phyloP scores from a whole-genome alignment of 2,329 filamentous ascomycete genomes.

The Verticillium zaregamsianum region DNA sequence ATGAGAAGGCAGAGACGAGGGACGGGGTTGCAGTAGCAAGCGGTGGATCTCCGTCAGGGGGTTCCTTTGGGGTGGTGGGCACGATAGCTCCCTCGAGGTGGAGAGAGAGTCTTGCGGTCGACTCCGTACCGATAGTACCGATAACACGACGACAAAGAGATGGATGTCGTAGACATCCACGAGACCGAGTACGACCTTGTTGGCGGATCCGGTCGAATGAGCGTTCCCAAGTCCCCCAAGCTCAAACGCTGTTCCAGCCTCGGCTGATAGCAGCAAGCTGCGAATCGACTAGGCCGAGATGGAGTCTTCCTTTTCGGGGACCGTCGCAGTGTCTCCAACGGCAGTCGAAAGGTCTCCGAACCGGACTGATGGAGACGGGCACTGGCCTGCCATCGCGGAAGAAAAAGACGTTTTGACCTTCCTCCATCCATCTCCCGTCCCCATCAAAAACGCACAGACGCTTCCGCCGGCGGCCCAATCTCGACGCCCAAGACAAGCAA shows the following conservation, averaged over 20 bases:
- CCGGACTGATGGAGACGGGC: not conserved
- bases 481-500: not conserved
- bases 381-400: not conserved
- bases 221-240: too few species aligned
- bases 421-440: not conserved
- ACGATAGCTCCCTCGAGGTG: not conserved
- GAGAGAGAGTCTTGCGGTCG: not conserved
- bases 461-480: not conserved
- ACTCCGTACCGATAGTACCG: not conserved
- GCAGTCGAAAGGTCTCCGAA: not conserved
- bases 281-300: too few species aligned
- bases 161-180: not conserved
- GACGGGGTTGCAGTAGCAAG: not conserved
- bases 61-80: not conserved
- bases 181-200: not conserved
- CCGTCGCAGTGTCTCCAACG: not conserved
- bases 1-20: not conserved
- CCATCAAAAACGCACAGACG: not conserved
- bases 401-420: not conserved
- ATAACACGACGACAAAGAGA: not conserved
- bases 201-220: too few species aligned
- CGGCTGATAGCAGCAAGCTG: too few species aligned
- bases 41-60: not conserved
- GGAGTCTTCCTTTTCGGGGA: too few species aligned
- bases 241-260: too few species aligned